Evolutionary conservation across 208 protist genomes (phyloP), one percentile per base, ranked within the genome.

Genomic region (Trypanosoma cruzi): DNA sequence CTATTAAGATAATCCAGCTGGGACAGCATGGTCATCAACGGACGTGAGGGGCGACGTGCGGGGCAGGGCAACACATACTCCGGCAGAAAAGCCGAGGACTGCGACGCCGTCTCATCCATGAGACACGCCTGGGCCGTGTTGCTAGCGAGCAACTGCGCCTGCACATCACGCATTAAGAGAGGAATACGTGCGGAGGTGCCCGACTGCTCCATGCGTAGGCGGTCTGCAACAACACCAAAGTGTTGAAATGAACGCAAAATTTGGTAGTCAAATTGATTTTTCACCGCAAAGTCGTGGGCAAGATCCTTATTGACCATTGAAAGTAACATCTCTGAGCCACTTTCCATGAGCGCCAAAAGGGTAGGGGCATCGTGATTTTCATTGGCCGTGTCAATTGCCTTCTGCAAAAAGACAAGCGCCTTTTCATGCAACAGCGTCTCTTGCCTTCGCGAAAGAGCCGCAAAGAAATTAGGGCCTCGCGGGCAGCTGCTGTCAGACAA

Each of bases 401-500:
- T 36, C 36, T 72, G 40, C 55, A 93, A 49, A 26, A 86, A 44
- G 26, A 22, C 36, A 48, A 88, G n/a, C 18, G 88, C 86, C 1
- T 54, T 52, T 42, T 52, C 52, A 55, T 88, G 64, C 28, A 94
- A 71, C 16, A 29, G 64, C 2, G 64, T 60, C 6, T 80, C 73
- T 54, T 44, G 67, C 13, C 81, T 77, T 20, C 82, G 82, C 24
- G 86, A 76, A n/a, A 92, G 82, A 24, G 84, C 88, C 2, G 87
- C 71, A 62, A 96, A 96, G 57, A 96, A 93, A 67, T 89, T 67
- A 0, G 90, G 84, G 26, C 90, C 90, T 6, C 86, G 83, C 32
- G 71, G 22, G 34, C 3, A 64, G 55, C 72, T 62, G 73, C 57
- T 56, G 37, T 67, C 54, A 31, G 1, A 20, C 37, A 80, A 32